Conservation (phyloP, 2,329 filamentous ascomycete genomes). For the Talaromyces sp. region DNA sequence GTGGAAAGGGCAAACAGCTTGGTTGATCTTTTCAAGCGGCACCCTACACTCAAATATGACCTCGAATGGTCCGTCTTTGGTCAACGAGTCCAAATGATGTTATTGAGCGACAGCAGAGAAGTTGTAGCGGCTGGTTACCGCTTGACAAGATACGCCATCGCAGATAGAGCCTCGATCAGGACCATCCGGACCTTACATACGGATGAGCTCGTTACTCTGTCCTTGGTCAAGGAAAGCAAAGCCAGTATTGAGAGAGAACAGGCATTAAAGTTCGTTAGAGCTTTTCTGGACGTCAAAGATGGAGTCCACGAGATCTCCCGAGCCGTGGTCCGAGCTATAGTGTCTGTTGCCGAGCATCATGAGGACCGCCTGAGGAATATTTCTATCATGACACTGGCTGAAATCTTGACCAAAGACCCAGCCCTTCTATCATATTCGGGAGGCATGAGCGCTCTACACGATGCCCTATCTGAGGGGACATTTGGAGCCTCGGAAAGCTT, state of each 20-base stretch:
- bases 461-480: conserved; percentile 81
- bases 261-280: conserved; percentile 90
- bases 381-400: conserved; percentile 85
- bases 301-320: conserved; percentile 83
- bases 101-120: conserved; percentile 91
- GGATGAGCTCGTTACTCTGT: conserved; percentile 86
- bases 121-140: conserved; percentile 93
- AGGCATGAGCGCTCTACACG: conserved; percentile 81
- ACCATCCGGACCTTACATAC: conserved; percentile 85
- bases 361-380: conserved; percentile 86
- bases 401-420: conserved; percentile 84
- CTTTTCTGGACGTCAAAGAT: conserved; percentile 92
- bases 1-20: conserved; percentile 86
- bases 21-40: conserved; percentile 91
- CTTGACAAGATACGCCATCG: conserved; percentile 89
- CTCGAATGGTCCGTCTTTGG: conserved; percentile 95
- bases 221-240: conserved; percentile 91
- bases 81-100: conserved; percentile 87
- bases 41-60: conserved; percentile 93
- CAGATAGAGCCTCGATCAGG: conserved; percentile 81
- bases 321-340: conserved; percentile 81
- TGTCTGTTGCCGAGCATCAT: conserved; percentile 80
- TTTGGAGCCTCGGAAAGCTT: conserved; percentile 92
- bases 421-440: conserved; percentile 75
- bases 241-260: conserved; percentile 97